Conservation (phyloP, 2,329 filamentous ascomycete genomes). For the Phyllosticta paracitricarpa region DNA sequence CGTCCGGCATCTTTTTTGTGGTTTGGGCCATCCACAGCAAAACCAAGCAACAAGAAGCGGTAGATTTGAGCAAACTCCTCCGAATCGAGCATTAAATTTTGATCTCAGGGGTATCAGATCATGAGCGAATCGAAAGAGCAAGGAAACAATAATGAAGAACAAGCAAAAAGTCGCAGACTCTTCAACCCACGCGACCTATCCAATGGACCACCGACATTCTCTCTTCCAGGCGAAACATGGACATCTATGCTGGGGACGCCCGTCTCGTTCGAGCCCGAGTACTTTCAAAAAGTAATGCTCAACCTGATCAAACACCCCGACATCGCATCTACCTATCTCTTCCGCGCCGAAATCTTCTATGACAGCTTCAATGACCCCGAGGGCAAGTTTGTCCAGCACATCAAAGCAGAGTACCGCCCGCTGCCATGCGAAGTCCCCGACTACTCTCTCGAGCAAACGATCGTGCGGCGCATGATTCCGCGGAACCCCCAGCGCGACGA, state of each 20-base stretch:
- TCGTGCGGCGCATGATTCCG: slow-evolving; percentile 71
- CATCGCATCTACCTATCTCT: slow-evolving; percentile 66
- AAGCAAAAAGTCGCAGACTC: slow-evolving; percentile 13
- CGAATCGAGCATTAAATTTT: not conserved
- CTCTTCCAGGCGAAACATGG: slow-evolving; percentile 26
- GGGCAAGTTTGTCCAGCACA: slow-evolving; percentile 37
- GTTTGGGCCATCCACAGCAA: not conserved
- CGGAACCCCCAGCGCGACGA: slow-evolving; percentile 69
- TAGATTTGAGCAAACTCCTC: not conserved
- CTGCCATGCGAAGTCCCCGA: slow-evolving; percentile 15
- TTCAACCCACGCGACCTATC: slow-evolving; percentile 26
- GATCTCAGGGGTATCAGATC: not conserved
- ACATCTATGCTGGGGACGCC: slow-evolving; percentile 27
- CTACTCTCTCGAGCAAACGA: slow-evolving; percentile 46
- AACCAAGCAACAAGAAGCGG: not conserved
- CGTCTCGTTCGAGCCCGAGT: slow-evolving; percentile 53
- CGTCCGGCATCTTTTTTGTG: too few relatives aligned
- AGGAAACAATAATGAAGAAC: not conserved
- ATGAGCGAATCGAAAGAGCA: not conserved
- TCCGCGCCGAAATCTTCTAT: slow-evolving; percentile 65
- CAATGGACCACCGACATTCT: slow-evolving; percentile 13
- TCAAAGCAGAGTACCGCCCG: slow-evolving; percentile 32
- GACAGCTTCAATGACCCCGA: slow-evolving; percentile 35
- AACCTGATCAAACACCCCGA: slow-evolving; percentile 73
- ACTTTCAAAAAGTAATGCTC: slow-evolving; percentile 59